Evolutionary conservation across 306 rosid species (phyloP), one percentile per base, ranked within the genome.

Genomic region (Inga oerstediana): DNA sequence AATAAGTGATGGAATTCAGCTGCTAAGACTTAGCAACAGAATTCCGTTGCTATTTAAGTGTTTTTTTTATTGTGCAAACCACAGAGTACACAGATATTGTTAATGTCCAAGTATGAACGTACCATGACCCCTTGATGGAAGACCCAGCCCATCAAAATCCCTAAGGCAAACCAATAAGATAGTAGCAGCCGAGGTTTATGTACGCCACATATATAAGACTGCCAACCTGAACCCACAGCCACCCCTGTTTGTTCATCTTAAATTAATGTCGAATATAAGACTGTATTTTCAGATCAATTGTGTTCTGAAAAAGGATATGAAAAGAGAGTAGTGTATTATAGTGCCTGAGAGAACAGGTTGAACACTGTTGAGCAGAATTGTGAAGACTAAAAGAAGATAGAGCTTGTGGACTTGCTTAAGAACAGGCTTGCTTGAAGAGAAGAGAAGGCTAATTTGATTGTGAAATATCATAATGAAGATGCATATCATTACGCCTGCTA

Each of bases 181-280:
- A 93, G 85, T 95, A 93, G 86, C 98, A 88, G 27, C 94, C 93
- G 77, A 95, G 79, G 82, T 93, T 95, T 79, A 95, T 87, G 89
- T 89, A 95, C 11, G 98, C 98, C 11, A 95, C 98, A 24, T 24
- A 24, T 24, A 73, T 86, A 91, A 13, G 94, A 85, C 59, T 95
- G 98, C 98, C 98, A 93, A 3, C 97, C 98, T 17, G 94, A 93
- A 69, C 98, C 98, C 14, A 95, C 95, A 7, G 98, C 98, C 64
- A 95, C 97, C 34, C 34, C 34, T 32, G 34, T 32, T 32, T 32
- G 2, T 32, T 32, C 2, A 32, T 32, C 34, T 1, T 32, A 32
- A 32, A 32, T 32, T 32, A 32, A 32, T 32, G 2, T 32, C 34
- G 34, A 32, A 32, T 32, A 32, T 32, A 32, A 32, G 34, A 32